phyloP scores from a whole-genome alignment of 352 stramenopile species.

The Pythium utonaiense region DNA sequence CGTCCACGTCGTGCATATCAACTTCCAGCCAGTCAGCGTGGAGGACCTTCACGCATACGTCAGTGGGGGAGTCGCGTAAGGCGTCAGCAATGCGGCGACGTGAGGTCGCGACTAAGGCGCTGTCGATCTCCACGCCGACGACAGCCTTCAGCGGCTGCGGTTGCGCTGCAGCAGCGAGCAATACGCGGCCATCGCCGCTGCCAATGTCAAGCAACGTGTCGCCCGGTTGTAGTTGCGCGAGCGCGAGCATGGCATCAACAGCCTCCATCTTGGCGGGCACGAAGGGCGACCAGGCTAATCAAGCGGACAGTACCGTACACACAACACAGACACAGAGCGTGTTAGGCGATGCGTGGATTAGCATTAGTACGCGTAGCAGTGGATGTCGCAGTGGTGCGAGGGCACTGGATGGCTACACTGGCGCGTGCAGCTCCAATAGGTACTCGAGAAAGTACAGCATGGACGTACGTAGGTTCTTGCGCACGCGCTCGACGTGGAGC shows the following conservation, averaged over 20 bases:
- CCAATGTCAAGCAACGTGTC: constrained; percentile 64
- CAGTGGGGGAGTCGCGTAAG: no score
- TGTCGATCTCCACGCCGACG: constrained; percentile 55
- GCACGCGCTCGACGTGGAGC: constrained; percentile 53
- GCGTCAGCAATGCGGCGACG: constrained; percentile 14
- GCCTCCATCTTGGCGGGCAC: constrained; percentile 59
- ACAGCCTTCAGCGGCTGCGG: constrained; percentile 25
- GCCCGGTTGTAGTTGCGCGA: constrained; percentile 32
- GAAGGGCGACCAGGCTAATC: constrained; percentile 64
- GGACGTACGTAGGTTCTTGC: constrained; percentile 42
- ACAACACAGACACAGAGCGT: neutral
- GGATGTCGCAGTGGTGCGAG: neutral
- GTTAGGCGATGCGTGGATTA: neutral
- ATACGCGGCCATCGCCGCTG: constrained; percentile 58
- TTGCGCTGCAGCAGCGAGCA: constrained; percentile 35
- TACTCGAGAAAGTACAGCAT: no score
- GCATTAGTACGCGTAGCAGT: neutral
- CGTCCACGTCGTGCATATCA: constrained; percentile 40
- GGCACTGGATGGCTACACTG: neutral
- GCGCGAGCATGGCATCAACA: constrained; percentile 42
- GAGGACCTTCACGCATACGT: constrained; percentile 23
- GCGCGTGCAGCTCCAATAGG: no score
- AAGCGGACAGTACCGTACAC: neutral
- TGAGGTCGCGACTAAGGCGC: constrained; percentile 44
- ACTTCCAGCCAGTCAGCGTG: constrained; percentile 52